A percentile compares a stretch with the other conserved stretches of the same genome.
phyloP scores from a whole-genome alignment of 768 basidiomycete genomes.

The Trametes elegans region DNA sequence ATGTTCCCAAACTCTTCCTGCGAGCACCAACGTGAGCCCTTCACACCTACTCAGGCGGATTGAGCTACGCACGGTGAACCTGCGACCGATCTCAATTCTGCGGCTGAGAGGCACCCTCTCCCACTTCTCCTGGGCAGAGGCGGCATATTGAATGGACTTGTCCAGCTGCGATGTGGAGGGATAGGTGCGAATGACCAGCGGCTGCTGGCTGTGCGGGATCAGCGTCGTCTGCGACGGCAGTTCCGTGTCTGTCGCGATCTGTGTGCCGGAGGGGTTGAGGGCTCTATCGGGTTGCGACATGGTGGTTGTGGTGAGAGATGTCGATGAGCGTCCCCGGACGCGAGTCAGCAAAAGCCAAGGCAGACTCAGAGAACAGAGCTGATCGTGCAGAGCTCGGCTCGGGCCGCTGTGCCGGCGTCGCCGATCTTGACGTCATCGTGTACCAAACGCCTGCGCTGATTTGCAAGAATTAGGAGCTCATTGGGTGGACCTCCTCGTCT shows the following conservation, averaged over 20 bases:
- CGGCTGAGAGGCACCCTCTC: conserved; percentile 53
- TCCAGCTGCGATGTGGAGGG: conserved; percentile 61
- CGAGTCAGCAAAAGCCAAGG: too few relatives aligned
- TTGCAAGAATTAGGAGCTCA: too few relatives aligned
- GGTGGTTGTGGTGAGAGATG: too few relatives aligned
- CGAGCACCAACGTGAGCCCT: not conserved
- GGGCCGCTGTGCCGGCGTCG: too few relatives aligned
- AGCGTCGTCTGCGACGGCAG: conserved; percentile 69
- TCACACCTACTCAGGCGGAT: not conserved
- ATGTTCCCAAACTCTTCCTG: conserved; percentile 52
- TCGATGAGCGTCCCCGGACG: too few relatives aligned
- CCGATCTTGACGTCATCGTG: too few relatives aligned
- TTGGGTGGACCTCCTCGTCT: too few relatives aligned
- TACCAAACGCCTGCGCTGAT: too few relatives aligned
- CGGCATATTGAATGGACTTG: conserved; percentile 50
- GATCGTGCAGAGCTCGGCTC: too few relatives aligned
- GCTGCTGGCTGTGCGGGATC: conserved; percentile 74
- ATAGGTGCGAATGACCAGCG: conserved; percentile 65
- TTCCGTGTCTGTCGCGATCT: conserved; percentile 1
- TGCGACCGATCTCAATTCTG: conserved; percentile 66
- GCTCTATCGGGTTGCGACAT: too few relatives aligned
- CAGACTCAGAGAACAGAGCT: too few relatives aligned
- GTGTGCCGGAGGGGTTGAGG: conserved; percentile 4
- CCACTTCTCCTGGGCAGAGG: conserved; percentile 77
- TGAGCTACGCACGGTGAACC: conserved; percentile 61